Evolutionary conservation across 345 rosid species (phyloP).

Genomic region (Gossypium arboreum): DNA sequence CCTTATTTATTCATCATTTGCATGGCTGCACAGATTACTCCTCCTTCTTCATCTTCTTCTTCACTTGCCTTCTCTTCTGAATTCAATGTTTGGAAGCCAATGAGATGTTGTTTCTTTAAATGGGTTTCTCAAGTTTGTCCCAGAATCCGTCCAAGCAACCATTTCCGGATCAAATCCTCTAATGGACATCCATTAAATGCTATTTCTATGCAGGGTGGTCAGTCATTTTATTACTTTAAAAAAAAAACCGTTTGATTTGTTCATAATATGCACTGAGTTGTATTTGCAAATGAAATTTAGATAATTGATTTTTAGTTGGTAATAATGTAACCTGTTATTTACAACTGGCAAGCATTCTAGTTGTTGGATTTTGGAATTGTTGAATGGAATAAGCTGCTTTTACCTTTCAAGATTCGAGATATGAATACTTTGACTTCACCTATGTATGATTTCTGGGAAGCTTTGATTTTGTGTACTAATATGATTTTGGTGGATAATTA

Average conservation of each 20-base stretch:
- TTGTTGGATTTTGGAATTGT: not conserved
- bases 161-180: slow-evolving; percentile 50
- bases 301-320: not conserved
- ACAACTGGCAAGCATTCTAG: not conserved
- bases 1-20: not conserved
- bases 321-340: not conserved
- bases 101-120: slow-evolving; percentile 30
- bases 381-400: not conserved
- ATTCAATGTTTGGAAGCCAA: slow-evolving; percentile 31
- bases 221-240: slow-evolving; percentile 20
- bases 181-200: slow-evolving; percentile 58
- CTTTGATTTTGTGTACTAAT: not conserved
- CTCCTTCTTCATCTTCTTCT: slow-evolving; percentile 37
- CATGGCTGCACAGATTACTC: slow-evolving; percentile 52
- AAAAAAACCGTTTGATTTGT: not conserved
- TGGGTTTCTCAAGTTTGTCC: slow-evolving; percentile 43
- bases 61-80: slow-evolving; percentile 30
- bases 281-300: not conserved
- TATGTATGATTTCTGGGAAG: not conserved
- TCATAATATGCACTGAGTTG: not conserved
- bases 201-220: slow-evolving; percentile 57
- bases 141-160: slow-evolving; percentile 34
- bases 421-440: not conserved
- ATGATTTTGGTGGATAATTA: not conserved
- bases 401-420: not conserved